Base-by-base conservation (phyloP, 2,329 filamentous ascomycete genomes). In the Purpureocillium takamizusanense region DNA sequence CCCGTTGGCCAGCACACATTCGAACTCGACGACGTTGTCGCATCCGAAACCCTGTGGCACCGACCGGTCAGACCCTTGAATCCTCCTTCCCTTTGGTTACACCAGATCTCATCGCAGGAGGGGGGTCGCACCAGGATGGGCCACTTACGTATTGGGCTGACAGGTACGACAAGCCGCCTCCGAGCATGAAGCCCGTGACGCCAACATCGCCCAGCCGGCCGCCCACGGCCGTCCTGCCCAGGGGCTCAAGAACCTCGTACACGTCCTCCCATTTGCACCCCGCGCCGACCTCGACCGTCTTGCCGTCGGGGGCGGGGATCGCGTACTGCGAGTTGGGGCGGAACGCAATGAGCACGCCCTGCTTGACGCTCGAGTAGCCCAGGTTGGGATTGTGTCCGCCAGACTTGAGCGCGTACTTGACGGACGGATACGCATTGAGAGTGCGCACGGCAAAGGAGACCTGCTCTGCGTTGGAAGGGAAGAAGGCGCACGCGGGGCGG, bases 301-400 rank as follows among this genome's bases (percentile, higher is more conserved):
- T 51, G 4, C 54, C 41, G 33, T 67, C 56, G 14, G 69, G 53
- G 0, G 50, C 18, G 13, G 32, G 35, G 6, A 35, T 31, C 17
- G 31, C 39, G 17, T 38, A 36, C 25, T 39, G 36, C 25, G 31
- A 39, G 28, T 40, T 39, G 12, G 40, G 40, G 14, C 38, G 34
- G 15, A 42, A 38, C 4, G 40, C 36, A 17, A 79, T 66, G 5
- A 72, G 52, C 2, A 72, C 57, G 0, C 70, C 71, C 2, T 56
- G 64, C 12, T 65, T 52, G 34, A 71, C 67, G 45, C 66, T 78
- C 2, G 73, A 65, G 30, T 67, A 69, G 43, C 68, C 67, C 14
- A 69, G 61, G 48, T 76, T 75, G 4, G 72, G 68, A 40, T 70
- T 72, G 53, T 79, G 74, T 1, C 75, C 76, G 21, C 74, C 75